phyloP scores from a whole-genome alignment of 2,329 filamentous ascomycete species.

The Penicillium concentricum region DNA sequence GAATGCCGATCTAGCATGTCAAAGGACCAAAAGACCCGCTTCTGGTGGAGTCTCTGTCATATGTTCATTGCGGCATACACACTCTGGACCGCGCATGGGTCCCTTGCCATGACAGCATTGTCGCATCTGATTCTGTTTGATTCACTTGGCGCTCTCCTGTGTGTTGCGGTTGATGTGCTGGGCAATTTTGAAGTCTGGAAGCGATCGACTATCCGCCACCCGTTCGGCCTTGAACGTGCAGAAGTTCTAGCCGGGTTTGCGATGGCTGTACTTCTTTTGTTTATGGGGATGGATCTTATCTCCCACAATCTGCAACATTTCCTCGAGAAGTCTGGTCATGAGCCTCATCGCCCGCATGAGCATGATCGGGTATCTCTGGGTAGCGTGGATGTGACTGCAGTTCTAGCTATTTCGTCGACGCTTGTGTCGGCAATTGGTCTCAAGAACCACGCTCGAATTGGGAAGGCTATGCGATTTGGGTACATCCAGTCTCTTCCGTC shows the following conservation, averaged over 20 bases:
- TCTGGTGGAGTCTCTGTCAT: slow-evolving; percentile 90
- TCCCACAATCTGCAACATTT: slow-evolving; percentile 91
- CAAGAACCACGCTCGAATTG: slow-evolving; percentile 88
- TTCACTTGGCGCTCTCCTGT: slow-evolving; percentile 85
- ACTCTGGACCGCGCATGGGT: slow-evolving; percentile 80
- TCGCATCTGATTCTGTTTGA: slow-evolving; percentile 96
- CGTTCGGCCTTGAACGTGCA: slow-evolving; percentile 85
- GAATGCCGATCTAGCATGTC: slow-evolving; percentile 92
- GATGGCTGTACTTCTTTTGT: slow-evolving; percentile 93
- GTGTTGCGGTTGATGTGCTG: slow-evolving; percentile 87
- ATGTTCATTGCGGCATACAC: slow-evolving; percentile 79
- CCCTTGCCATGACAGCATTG: slow-evolving; percentile 84
- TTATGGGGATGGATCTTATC: slow-evolving; percentile 93
- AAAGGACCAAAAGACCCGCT: slow-evolving; percentile 74
- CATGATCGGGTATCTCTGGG: slow-evolving; percentile 70
- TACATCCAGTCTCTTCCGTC: slow-evolving; percentile 79
- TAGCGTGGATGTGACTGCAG: slow-evolving; percentile 75
- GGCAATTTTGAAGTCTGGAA: slow-evolving; percentile 98
- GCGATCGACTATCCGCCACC: slow-evolving; percentile 85
- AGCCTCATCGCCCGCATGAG: slow-evolving; percentile 67
- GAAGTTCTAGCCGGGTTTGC: slow-evolving; percentile 95
- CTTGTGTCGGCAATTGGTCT: slow-evolving; percentile 82
- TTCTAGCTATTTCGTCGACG: slow-evolving; percentile 79
- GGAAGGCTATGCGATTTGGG: slow-evolving; percentile 82
- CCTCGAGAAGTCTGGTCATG: slow-evolving; percentile 74